A percentile compares a stretch with the other conserved stretches of the same genome.
Evolutionary conservation across 441 rosid species (phyloP).

Genomic region (Erodium trifolium): DNA sequence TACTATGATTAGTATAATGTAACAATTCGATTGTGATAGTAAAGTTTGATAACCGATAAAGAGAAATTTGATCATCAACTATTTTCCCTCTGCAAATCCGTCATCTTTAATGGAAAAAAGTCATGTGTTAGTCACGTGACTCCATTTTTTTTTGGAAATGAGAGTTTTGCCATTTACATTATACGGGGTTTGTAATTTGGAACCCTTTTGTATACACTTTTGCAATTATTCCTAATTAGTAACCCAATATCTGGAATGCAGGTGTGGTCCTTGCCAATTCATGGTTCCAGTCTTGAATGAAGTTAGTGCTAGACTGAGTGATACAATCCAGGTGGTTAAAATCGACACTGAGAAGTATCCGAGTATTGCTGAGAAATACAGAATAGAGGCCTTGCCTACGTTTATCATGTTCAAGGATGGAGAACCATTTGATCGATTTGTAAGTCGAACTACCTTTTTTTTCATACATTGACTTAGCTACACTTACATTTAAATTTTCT

Average conservation of each 20-base stretch:
- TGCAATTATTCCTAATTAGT: neutral
- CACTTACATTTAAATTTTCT: too few relatives aligned
- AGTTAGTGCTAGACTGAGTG: constrained; percentile 53
- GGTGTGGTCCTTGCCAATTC: constrained; percentile 96
- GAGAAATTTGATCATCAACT: too few relatives aligned
- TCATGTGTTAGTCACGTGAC: too few relatives aligned
- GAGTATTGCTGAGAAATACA: constrained; percentile 60
- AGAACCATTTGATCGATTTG: constrained; percentile 78
- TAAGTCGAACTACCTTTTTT: constrained; percentile 30
- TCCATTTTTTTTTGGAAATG: too few relatives aligned
- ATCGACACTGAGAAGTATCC: constrained; percentile 91
- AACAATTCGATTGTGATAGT: too few relatives aligned
- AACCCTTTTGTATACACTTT: too few relatives aligned
- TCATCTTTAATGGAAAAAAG: too few relatives aligned
- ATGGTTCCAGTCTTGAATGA: constrained; percentile 81
- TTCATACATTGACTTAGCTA: neutral
- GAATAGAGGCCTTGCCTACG: constrained; percentile 77
- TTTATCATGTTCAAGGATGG: constrained; percentile 84
- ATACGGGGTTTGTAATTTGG: too few relatives aligned
- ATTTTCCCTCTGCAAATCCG: too few relatives aligned
- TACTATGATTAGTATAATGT: too few relatives aligned
- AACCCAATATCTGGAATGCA: constrained; percentile 26
- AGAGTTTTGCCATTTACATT: too few relatives aligned
- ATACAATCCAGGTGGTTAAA: constrained; percentile 74
- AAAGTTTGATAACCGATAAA: too few relatives aligned